Evolutionary conservation across 345 rosid genomes (phyloP), one percentile per base, ranked within the genome.

Genomic region (Hypericum perforatum): DNA sequence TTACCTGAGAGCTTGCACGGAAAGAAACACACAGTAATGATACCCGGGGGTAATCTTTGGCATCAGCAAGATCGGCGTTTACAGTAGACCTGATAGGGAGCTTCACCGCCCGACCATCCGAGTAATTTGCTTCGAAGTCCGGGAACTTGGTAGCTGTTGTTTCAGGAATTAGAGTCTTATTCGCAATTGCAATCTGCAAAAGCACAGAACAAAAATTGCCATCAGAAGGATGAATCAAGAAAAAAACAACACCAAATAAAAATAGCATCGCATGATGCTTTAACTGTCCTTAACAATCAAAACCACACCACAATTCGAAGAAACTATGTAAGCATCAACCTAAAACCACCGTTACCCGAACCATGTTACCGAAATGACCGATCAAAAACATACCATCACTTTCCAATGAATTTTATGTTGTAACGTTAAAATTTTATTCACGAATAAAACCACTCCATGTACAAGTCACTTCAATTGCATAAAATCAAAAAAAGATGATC

Each of bases 1-100:
- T 59, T 67, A 85, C 98, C 97, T 76, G 88, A 48, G 98, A 92
- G 64, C 65, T 81, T 13, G 90, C 91, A 40, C 97, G 81, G 58
- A 88, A 88, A 10, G 89, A 66, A 42, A 92, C 82, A 47, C 98
- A 92, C 9, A 92, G 44, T 56, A 92, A 64, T 44, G 89, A 78
- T 39, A 65, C 94, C 66, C 65, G 77, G 37, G 83, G 85, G 57
- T 42, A 60, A 68, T 63, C 57, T 10, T 63, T 52, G 11, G 49
- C 13, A 50, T 63, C 71, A 37, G 67, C 47, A 68, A 66, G 56
- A 22, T 43, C 67, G n/a, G 10, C 68, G 54, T 61, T 58, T 44
- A 60, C 71, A 45, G 43, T 56, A 12, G 63, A 63, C 65, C 69
- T 29, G 62, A 76, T 22, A 8, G 98, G 98, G 62, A 92, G 68